Conservation (phyloP, 495 filamentous ascomycete genomes). For the Lentithecium fluviatile region DNA sequence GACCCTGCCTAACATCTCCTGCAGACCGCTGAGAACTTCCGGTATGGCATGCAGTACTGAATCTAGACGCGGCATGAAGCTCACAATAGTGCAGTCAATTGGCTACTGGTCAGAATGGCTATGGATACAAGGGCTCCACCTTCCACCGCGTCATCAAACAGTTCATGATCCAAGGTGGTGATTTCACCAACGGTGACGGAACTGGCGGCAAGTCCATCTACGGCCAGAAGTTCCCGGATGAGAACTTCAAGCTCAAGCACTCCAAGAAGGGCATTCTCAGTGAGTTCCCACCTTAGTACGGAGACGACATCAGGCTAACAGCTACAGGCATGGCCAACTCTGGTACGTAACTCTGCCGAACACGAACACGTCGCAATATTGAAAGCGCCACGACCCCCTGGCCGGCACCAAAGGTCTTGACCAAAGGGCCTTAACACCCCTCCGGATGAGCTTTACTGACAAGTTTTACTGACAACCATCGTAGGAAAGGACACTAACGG, state of each 20-base stretch:
- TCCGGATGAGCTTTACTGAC: no score
- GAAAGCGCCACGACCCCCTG: no score
- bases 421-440: no score
- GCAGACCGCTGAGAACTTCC: conserved; percentile 95
- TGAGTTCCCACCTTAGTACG: conserved; percentile 39
- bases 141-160: conserved; percentile 99
- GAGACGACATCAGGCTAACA: conserved; percentile 4
- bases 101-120: conserved; percentile 95
- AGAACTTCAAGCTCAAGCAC: conserved; percentile 99
- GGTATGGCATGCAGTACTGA: conserved; percentile 42
- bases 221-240: conserved; percentile 89
- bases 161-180: conserved; percentile 99
- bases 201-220: conserved; percentile 99
- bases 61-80: conserved; percentile 21
- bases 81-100: conserved; percentile 58
- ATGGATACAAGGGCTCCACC: conserved; percentile 87
- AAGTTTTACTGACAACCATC: background rate
- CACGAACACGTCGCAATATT: no score
- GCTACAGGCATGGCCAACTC: conserved; percentile 86
- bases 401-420: no score
- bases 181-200: conserved; percentile 93
- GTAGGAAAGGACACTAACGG: conserved; percentile 89
- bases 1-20: conserved; percentile 17
- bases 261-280: conserved; percentile 63
- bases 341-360: no score